Evolutionary conservation across 176 grass and related monocot species (phyloP), one percentile per base, ranked within the genome.

Genomic region (Oryza brachyantha): DNA sequence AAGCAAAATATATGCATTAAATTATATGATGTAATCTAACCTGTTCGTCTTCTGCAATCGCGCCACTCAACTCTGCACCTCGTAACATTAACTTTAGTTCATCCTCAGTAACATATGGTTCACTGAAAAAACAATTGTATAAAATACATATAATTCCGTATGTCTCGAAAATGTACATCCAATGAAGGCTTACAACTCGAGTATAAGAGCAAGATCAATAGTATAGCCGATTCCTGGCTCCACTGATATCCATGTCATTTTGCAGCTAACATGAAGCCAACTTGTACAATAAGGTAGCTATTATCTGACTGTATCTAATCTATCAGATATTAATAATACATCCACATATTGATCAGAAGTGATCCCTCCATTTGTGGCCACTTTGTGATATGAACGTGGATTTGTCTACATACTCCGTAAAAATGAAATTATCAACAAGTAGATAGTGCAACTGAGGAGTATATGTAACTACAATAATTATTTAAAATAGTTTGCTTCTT

Each of bases 21-120:
- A 86, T 62, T 52, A 52, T 52, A 8, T 21, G 48, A n/a, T 52
- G 37, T 21, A 32, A 10, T 79, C 86, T 81, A 71, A 97, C 91
- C 86, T 99, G 96, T 91, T 99, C 92, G 61, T 99, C 96, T 87
- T 99, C 92, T 64, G 93, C 96, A 91, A 95, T 99, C 65, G 96
- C 90, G 13, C 96, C 96, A 85, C 96, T 99, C 73, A 95, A 83
- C 74, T 99, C 96, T 1, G 96, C 92, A 73, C 92, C 96, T 64
- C 92, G 88, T 78, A 99, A 82, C 92, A 99, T 99, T 79, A 99
- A 87, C 72, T 99, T 99, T 55, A 99, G 79, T 87, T 99, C 90
- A 83, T 99, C 96, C 68, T 99, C 96, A 84, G 96, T 95, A 78
- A 99, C 96, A 91, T 99, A 99, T 76, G 96, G 92, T 79, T 99